Evolutionary conservation across 2,329 filamentous ascomycete genomes (phyloP).

Genomic region (Exophiala alcalophila): DNA sequence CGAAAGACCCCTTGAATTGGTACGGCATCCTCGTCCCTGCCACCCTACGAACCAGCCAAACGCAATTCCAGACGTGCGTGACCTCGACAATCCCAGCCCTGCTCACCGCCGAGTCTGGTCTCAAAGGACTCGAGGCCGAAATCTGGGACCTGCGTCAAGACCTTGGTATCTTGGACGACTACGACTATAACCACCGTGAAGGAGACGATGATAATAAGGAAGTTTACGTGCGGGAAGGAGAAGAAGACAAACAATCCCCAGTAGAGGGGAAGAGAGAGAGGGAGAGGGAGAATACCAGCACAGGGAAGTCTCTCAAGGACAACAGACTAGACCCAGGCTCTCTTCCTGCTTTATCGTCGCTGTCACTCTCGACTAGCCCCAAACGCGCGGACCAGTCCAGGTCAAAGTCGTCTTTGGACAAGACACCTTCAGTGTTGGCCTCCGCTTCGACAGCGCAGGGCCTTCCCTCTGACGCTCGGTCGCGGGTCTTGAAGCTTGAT

Average conservation of each 20-base stretch:
- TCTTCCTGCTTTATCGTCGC: neutral
- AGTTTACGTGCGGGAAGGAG: too few relatives aligned
- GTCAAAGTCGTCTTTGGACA: neutral
- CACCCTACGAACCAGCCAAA: slow-evolving; percentile 45
- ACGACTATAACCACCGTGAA: too few relatives aligned
- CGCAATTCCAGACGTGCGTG: slow-evolving; percentile 42
- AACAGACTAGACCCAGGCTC: too few relatives aligned
- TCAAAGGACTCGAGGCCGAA: slow-evolving; percentile 42
- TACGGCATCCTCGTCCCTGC: slow-evolving; percentile 49
- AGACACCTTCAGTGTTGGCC: slow-evolving; percentile 1
- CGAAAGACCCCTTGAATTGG: slow-evolving; percentile 47
- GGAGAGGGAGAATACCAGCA: too few relatives aligned
- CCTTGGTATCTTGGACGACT: slow-evolving; percentile 10
- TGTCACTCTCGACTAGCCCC: neutral
- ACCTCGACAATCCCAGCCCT: slow-evolving; percentile 38
- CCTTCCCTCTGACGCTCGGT: slow-evolving; percentile 9
- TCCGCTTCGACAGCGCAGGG: slow-evolving; percentile 8
- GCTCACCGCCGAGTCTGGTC: slow-evolving; percentile 39
- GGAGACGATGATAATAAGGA: too few relatives aligned
- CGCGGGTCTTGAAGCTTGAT: slow-evolving; percentile 20
- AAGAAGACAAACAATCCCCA: too few relatives aligned
- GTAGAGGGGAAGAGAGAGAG: too few relatives aligned
- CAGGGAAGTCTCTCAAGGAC: too few relatives aligned
- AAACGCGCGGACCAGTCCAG: too few relatives aligned
- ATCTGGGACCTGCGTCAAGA: slow-evolving; percentile 30